A percentile compares a stretch with the other conserved stretches of the same genome.
These are phyloP conservation scores for Metschnikowia noctiluminum DNA, from an alignment of 805 yeast genomes.

Conservation along the genomic window DNA sequence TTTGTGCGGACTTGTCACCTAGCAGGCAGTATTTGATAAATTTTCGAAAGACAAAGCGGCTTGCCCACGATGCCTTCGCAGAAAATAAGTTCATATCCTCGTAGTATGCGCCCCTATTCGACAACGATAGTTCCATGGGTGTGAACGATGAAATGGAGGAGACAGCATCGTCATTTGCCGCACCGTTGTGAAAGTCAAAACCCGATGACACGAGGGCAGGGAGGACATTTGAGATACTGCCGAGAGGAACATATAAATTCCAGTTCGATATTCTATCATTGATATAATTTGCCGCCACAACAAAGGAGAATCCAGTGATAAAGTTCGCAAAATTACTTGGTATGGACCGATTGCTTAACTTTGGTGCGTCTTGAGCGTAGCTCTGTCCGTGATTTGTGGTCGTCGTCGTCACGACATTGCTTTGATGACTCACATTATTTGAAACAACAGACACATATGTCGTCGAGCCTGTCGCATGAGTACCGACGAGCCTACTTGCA, in stretches of 20 bases:
- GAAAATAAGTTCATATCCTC: constrained; percentile 2
- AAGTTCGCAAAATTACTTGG: constrained; percentile 15
- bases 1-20: not conserved
- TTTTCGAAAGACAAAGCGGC: not conserved
- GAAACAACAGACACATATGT: constrained; percentile 21
- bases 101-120: constrained; percentile 1
- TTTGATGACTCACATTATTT: constrained; percentile 6
- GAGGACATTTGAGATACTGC: not conserved
- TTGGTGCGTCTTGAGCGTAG: constrained; percentile 10
- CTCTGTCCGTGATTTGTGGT: constrained; percentile 11
- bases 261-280: constrained; percentile 2
- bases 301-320: constrained; percentile 19
- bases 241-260: not conserved
- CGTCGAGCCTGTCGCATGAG: constrained; percentile 23
- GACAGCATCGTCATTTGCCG: not conserved
- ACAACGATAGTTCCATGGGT: not conserved
- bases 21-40: not conserved
- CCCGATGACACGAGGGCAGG: not conserved
- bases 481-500: constrained; percentile 29
- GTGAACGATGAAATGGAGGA: not conserved
- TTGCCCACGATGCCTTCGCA: constrained; percentile 6
- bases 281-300: constrained; percentile 21
- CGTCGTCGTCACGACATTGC: constrained; percentile 14
- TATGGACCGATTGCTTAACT: constrained; percentile 9
- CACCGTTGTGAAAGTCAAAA: not conserved